Percentiles rank a stretch among this genome's conserved stretches.
These are phyloP conservation scores for Hygrophorus pudorinus DNA, from an alignment of 768 basidiomycete genomes.

Conservation along the genomic window DNA sequence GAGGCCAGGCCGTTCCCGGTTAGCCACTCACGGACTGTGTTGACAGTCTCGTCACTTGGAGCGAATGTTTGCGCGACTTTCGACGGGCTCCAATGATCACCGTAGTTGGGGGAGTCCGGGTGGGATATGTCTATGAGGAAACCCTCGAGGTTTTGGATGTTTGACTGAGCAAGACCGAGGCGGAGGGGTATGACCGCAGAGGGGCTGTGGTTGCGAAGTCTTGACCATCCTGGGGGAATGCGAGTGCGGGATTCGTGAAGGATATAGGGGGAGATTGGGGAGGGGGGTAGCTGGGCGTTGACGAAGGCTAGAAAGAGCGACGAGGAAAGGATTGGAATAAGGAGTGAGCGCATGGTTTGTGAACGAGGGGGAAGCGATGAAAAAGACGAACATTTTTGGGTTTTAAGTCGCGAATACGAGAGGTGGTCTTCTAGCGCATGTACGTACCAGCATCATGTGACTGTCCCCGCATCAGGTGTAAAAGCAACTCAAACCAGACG, in stretches of 20 bases:
- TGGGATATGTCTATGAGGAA: conserved; percentile 39
- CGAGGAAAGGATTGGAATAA: neutral
- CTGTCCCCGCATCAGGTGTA: too few species aligned
- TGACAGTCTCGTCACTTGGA: conserved; percentile 30
- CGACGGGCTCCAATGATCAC: conserved; percentile 36
- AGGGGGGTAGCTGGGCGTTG: neutral
- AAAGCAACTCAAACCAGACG: too few species aligned
- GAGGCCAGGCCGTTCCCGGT: conserved; percentile 27
- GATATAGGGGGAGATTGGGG: conserved; percentile 30
- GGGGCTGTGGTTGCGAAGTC: conserved; percentile 25
- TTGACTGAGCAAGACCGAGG: conserved; percentile 37
- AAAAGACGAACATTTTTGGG: too few species aligned
- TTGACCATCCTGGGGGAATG: conserved; percentile 31
- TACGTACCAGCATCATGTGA: too few species aligned
- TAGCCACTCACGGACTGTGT: conserved; percentile 35
- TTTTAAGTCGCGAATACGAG: too few species aligned
- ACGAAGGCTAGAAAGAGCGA: neutral
- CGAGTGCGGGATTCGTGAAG: conserved; percentile 29
- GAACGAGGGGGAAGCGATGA: too few species aligned
- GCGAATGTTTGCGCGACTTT: conserved; percentile 36
- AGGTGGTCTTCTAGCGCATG: too few species aligned
- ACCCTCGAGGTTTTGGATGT: conserved; percentile 34
- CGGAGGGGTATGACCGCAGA: conserved; percentile 33
- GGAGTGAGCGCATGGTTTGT: too few species aligned
- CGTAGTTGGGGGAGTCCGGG: conserved; percentile 40